These are phyloP conservation scores for Lipomyces mesembrius DNA, from an alignment of 805 yeast genomes.

Conservation along the genomic window DNA sequence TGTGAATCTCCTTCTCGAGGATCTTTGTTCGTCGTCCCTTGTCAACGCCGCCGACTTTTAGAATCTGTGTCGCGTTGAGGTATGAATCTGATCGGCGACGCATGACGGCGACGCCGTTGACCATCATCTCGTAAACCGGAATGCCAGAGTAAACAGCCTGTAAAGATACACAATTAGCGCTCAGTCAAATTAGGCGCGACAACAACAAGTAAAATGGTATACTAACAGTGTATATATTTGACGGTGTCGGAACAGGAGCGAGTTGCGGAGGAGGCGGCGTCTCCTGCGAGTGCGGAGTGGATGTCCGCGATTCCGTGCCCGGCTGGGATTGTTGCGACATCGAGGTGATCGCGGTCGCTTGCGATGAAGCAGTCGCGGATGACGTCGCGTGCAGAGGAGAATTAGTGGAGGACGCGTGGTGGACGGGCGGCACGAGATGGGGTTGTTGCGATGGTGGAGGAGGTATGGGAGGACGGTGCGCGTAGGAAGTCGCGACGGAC, in stretches of 20 bases:
- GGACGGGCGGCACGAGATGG: background rate
- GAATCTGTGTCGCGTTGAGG: conserved; percentile 73
- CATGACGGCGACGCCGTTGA: conserved; percentile 68
- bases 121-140: conserved; percentile 63
- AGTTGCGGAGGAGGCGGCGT: conserved; percentile 35
- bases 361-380: conserved; percentile 13
- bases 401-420: background rate
- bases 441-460: conserved; percentile 2
- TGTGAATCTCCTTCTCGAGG: conserved; percentile 65
- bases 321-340: conserved; percentile 10
- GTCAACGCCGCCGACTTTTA: conserved; percentile 70
- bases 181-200: background rate
- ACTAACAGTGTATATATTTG: conserved; percentile 32
- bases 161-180: background rate
- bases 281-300: conserved; percentile 34
- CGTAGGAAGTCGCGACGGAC: conserved; percentile 5
- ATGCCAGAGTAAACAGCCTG: conserved; percentile 65
- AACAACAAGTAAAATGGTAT: background rate
- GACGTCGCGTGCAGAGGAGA: conserved; percentile 2
- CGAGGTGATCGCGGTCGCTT: conserved; percentile 1
- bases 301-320: conserved; percentile 24
- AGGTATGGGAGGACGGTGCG: background rate
- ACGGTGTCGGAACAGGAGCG: conserved; percentile 13
- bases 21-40: conserved; percentile 65
- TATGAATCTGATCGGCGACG: conserved; percentile 65